Conservation (phyloP, 2,329 filamentous ascomycete genomes). For the Colletotrichum sp. region DNA sequence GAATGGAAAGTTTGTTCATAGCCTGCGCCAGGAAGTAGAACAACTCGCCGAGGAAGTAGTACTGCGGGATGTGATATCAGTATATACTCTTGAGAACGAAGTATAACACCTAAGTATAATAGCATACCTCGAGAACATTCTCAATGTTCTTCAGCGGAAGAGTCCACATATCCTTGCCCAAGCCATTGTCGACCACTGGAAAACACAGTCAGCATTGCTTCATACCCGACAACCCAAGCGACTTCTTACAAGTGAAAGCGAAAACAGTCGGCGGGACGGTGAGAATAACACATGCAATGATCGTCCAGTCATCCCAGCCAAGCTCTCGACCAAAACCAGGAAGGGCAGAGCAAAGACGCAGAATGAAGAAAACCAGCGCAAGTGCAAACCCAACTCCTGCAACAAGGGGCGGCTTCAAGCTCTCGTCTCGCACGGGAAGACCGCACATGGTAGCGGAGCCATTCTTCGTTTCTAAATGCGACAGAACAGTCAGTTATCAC, state of each 20-base stretch:
- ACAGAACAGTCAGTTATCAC: not conserved
- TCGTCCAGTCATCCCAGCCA: slow-evolving; percentile 40
- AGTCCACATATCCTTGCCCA: slow-evolving; percentile 43
- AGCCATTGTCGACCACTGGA: slow-evolving; percentile 28
- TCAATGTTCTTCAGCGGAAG: slow-evolving; percentile 29
- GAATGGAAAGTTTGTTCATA: slow-evolving; percentile 34
- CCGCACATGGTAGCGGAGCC: slow-evolving; percentile 25
- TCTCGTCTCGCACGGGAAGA: slow-evolving; percentile 27
- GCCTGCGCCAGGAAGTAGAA: slow-evolving; percentile 34
- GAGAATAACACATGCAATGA: slow-evolving; percentile 35
- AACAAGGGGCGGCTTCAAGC: slow-evolving; percentile 25
- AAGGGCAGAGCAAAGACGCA: slow-evolving; percentile 31
- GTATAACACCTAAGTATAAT: not conserved
- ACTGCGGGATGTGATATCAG: slow-evolving; percentile 5
- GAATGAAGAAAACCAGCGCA: slow-evolving; percentile 30
- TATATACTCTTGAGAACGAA: fast-evolving
- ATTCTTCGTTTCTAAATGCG: slow-evolving; percentile 22
- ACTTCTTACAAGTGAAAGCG: not conserved
- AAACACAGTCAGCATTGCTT: slow-evolving; percentile 22
- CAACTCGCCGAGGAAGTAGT: slow-evolving; percentile 31
- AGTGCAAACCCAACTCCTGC: slow-evolving; percentile 29
- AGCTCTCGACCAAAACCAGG: slow-evolving; percentile 27
- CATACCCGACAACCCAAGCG: not conserved
- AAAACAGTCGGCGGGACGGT: slow-evolving; percentile 25
- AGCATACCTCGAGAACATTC: slow-evolving; percentile 22